These are phyloP conservation scores for Penicillium samsonianum DNA, from an alignment of 495 filamentous ascomycete genomes.

Conservation along the genomic window DNA sequence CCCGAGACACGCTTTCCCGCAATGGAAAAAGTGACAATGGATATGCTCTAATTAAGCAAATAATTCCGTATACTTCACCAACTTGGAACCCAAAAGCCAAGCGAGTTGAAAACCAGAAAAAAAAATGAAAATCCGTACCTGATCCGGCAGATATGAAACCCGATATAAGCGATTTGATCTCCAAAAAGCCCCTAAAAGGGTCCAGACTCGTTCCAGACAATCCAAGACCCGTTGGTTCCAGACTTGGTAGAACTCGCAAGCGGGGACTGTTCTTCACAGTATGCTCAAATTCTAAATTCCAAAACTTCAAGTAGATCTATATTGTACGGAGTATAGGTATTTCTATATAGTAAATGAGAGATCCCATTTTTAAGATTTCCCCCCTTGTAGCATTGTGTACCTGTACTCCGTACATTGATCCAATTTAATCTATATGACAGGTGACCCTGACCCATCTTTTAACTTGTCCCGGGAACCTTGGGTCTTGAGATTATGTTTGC, in stretches of 20 bases:
- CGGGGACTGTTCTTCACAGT: background rate
- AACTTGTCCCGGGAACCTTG: slow-evolving; percentile 13
- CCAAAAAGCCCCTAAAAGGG: slow-evolving; percentile 12
- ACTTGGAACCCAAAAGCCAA: background rate
- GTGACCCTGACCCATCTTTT: slow-evolving; percentile 14
- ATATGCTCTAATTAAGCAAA: background rate
- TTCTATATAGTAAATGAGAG: background rate
- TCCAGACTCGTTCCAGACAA: slow-evolving; percentile 8
- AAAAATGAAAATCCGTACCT: slow-evolving; percentile 10
- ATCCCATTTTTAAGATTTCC: background rate
- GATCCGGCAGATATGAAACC: slow-evolving; percentile 11
- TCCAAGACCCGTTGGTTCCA: slow-evolving; percentile 12
- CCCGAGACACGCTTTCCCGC: background rate
- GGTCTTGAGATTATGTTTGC: slow-evolving; percentile 4
- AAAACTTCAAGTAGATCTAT: background rate
- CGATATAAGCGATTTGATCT: slow-evolving; percentile 3
- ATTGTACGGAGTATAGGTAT: background rate
- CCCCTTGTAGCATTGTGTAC: background rate
- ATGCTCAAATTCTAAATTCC: background rate
- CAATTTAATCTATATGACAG: background rate
- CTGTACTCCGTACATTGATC: background rate
- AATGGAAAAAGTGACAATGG: background rate
- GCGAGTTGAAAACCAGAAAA: background rate
- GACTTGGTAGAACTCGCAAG: background rate
- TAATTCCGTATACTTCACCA: background rate